Evolutionary conservation across 176 grass and related monocot species (phyloP), one percentile per base, ranked within the genome.

Genomic region (Calamus simplicifolius): DNA sequence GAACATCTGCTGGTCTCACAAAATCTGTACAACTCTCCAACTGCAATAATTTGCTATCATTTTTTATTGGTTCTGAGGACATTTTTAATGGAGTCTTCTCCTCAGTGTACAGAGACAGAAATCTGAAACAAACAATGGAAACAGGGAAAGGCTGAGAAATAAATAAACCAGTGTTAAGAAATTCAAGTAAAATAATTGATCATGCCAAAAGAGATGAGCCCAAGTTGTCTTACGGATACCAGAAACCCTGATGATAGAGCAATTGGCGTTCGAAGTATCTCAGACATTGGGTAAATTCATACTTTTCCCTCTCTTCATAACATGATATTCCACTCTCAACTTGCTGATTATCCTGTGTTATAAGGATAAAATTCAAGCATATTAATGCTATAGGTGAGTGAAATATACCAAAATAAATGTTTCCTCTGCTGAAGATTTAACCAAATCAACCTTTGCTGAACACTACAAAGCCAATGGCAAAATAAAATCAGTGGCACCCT

Each of bases 241-340:
- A 60, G 2, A 90, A 54, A 2, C 51, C 51, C 16, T 72, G 75
- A 18, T 73, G 75, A 66, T 79, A 59, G 76, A 76, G 58, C 28
- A 76, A 54, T 49, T 63, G 59, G 19, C 63, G 23, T 53, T 84
- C 53, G 3, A 70, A 75, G 13, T 76, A 73, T 63, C 56, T 75
- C 16, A 85, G 48, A 57, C 69, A 90, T 79, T 50, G 64, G 23
- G 81, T 68, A 25, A 82, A 79, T 52, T 85, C 82, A 27, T n/a
- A 13, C 21, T 82, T 79, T 23, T 75, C 74, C 21, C 29, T 67
- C 5, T 83, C 63, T 70, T 66, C 48, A 27, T 27, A 6, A 5
- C 13, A n/a, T 57, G 77, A 30, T 27, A 16, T 66, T 56, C 50
- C 18, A 62, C 58, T 48, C 55, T 21, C 62, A 25, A 70, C 1